Evolutionary conservation across 495 filamentous ascomycete species (phyloP).

Genomic region (Xylaria palmicola): DNA sequence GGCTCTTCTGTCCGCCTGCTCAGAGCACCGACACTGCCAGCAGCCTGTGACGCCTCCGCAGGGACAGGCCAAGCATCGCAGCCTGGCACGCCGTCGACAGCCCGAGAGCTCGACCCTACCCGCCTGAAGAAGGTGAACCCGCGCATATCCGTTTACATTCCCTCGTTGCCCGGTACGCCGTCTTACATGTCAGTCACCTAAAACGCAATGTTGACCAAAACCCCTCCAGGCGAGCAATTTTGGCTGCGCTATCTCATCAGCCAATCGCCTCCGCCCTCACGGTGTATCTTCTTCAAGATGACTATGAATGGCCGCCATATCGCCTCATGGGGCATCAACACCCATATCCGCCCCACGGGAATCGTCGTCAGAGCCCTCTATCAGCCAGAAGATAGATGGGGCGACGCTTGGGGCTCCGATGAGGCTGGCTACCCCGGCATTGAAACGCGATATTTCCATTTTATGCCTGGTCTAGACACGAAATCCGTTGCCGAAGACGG

Average conservation of each 20-base stretch:
- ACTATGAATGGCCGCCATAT: constrained; percentile 49
- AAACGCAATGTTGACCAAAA: constrained; percentile 3
- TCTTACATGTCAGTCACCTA: neutral
- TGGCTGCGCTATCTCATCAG: constrained; percentile 43
- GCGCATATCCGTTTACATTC: constrained; percentile 48
- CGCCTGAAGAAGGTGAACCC: constrained; percentile 37
- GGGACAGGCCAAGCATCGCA: neutral
- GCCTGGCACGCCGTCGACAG: neutral
- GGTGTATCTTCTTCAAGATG: constrained; percentile 50
- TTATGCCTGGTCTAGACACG: constrained; percentile 35
- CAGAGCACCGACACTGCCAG: constrained; percentile 13
- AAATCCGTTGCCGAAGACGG: constrained; percentile 47
- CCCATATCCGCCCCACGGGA: constrained; percentile 25
- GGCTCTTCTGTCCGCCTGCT: constrained; percentile 39
- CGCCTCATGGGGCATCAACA: constrained; percentile 48
- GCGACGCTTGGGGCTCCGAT: constrained; percentile 5
- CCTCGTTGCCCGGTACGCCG: constrained; percentile 45
- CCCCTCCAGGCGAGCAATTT: constrained; percentile 42
- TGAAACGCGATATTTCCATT: constrained; percentile 44
- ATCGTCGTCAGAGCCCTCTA: constrained; percentile 44
- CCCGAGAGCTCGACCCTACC: constrained; percentile 16
- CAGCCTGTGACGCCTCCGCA: constrained; percentile 1
- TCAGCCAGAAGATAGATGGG: constrained; percentile 34
- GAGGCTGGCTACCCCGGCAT: constrained; percentile 23
- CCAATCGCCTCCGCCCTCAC: constrained; percentile 28